Percentiles rank a stretch among this genome's conserved stretches.
Conservation (phyloP, 257 asterid species). For the Nicotiana undulata region DNA sequence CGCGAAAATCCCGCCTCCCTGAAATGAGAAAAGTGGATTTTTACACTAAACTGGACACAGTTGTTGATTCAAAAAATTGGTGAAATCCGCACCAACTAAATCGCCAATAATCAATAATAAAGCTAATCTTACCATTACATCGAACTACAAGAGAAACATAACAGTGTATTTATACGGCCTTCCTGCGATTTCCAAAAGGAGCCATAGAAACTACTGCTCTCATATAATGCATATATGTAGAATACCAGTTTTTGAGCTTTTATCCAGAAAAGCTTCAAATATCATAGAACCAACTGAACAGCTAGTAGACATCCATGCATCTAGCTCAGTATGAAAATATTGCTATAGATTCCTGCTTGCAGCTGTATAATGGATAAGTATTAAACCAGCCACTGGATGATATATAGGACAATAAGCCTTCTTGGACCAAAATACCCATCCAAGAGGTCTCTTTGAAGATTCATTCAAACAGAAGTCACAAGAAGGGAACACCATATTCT, state of each 20-base stretch:
- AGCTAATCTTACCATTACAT: slow-evolving; percentile 61
- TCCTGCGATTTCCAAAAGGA: slow-evolving; percentile 54
- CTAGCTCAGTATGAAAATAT: slow-evolving; percentile 31
- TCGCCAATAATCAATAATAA: slow-evolving; percentile 20
- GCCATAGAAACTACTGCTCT: slow-evolving; percentile 52
- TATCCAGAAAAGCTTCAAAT: slow-evolving; percentile 38
- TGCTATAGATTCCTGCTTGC: slow-evolving; percentile 39
- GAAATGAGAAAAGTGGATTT: slow-evolving; percentile 18
- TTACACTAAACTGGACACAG: slow-evolving; percentile 7
- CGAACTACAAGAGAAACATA: slow-evolving; percentile 49
- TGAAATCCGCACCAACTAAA: slow-evolving; percentile 14
- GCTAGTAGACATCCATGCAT: slow-evolving; percentile 37
- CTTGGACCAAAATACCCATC: slow-evolving; percentile 29
- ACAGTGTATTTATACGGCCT: slow-evolving; percentile 54
- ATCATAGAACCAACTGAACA: slow-evolving; percentile 53
- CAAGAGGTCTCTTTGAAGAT: slow-evolving; percentile 37
- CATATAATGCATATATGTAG: slow-evolving; percentile 41
- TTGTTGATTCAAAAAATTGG: slow-evolving; percentile 10
- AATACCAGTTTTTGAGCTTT: slow-evolving; percentile 42
- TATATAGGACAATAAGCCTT: slow-evolving; percentile 22
- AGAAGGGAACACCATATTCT: slow-evolving; percentile 43
- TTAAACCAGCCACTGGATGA: slow-evolving; percentile 27
- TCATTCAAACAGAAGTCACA: slow-evolving; percentile 39
- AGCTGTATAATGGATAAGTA: slow-evolving; percentile 23
- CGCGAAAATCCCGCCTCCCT: slow-evolving; percentile 62